Conservation (phyloP, 208 protist genomes). For the Leishmania braziliensis region DNA sequence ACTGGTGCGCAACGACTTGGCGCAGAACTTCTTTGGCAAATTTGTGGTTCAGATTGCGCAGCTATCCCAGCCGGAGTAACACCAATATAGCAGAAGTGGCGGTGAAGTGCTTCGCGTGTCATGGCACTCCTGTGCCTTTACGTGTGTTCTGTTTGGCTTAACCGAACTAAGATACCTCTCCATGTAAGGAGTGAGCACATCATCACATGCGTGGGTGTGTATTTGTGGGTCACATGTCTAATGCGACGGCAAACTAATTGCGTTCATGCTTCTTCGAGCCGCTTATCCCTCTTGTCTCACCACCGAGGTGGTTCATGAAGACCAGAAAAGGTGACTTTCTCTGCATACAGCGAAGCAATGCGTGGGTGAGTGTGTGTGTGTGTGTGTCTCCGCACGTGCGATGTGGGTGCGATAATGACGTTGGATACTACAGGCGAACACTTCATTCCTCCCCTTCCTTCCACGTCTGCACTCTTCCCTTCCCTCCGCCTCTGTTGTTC, state of each 20-base stretch:
- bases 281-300: not conserved
- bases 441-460: not conserved
- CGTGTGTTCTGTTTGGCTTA: constrained; percentile 3
- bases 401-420: not conserved
- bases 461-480: not conserved
- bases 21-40: constrained; percentile 86
- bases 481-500: not conserved
- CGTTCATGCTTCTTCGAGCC: not conserved
- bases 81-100: not conserved
- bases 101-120: not conserved
- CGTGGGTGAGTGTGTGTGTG: not conserved
- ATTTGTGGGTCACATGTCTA: not conserved
- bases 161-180: constrained; percentile 9
- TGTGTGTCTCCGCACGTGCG: not conserved
- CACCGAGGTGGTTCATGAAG: not conserved
- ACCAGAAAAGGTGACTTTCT: not conserved
- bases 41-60: constrained; percentile 84
- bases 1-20: constrained; percentile 59
- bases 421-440: not conserved
- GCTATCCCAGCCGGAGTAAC: constrained; percentile 17
- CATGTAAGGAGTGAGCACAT: constrained; percentile 2
- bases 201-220: not conserved
- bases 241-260: constrained; percentile 1
- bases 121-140: not conserved
- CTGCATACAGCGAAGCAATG: not conserved